Percentiles rank a stretch among this genome's conserved stretches.
Conservation (phyloP, 2,329 filamentous ascomycete genomes). For the Diaporthe citrichinensis region DNA sequence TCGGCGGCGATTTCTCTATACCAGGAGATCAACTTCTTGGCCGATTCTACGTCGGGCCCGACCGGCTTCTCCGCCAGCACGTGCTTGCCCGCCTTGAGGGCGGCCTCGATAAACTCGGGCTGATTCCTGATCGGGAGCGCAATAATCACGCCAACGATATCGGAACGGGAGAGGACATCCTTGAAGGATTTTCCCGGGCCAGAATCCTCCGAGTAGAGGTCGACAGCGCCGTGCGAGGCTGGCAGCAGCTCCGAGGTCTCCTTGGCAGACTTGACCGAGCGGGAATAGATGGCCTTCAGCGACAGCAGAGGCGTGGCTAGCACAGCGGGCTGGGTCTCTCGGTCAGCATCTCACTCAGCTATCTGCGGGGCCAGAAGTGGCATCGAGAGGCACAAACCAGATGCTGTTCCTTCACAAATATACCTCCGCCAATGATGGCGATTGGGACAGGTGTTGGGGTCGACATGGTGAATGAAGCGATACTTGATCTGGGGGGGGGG, state of each 20-base stretch:
- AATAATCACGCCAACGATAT: conserved; percentile 68
- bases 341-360: not conserved
- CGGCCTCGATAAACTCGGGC: conserved; percentile 69
- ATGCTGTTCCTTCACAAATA: conserved; percentile 73
- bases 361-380: not conserved
- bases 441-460: conserved; percentile 46
- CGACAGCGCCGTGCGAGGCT: conserved; percentile 47
- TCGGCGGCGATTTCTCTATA: conserved; percentile 42
- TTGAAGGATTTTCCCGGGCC: conserved; percentile 58
- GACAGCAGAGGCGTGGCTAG: conserved; percentile 52
- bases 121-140: conserved; percentile 72
- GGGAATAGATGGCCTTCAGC: conserved; percentile 74
- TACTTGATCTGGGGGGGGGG: not conserved
- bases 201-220: conserved; percentile 70
- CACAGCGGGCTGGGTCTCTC: conserved; percentile 37
- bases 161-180: conserved; percentile 63
- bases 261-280: conserved; percentile 68
- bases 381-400: conserved; percentile 57
- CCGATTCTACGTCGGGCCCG: conserved; percentile 54
- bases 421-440: conserved; percentile 74
- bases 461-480: conserved; percentile 7
- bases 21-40: conserved; percentile 59
- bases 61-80: conserved; percentile 58
- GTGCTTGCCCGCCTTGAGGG: conserved; percentile 68
- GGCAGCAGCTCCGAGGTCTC: conserved; percentile 50